Evolutionary conservation across 2,329 filamentous ascomycete genomes (phyloP).

Genomic region (Alternaria sp.): DNA sequence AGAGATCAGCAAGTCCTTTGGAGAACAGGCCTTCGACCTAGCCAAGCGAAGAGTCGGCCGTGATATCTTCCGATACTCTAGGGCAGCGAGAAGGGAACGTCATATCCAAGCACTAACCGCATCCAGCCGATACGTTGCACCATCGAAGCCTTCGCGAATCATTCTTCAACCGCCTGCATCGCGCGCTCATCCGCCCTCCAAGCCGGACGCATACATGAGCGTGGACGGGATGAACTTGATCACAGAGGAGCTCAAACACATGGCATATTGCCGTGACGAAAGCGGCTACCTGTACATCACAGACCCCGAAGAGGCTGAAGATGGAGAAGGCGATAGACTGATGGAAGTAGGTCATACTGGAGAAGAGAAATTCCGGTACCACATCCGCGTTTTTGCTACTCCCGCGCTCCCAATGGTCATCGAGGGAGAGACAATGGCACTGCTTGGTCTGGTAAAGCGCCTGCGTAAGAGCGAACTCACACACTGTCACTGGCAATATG

Average conservation of each 20-base stretch:
- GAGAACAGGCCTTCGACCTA: constrained; percentile 1
- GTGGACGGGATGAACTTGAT: not conserved
- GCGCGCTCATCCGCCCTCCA: not conserved
- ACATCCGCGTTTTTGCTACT: not conserved
- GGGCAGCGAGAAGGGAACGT: not conserved
- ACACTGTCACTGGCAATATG: not conserved
- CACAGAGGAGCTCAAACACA: constrained; percentile 1
- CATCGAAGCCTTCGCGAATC: not conserved
- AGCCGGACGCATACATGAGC: not conserved
- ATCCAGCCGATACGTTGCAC: not conserved
- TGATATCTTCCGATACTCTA: constrained; percentile 6
- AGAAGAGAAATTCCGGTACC: not conserved
- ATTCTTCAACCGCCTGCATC: not conserved
- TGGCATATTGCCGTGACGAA: not conserved
- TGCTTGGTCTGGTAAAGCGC: not conserved
- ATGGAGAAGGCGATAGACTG: not conserved
- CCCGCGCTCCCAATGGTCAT: not conserved
- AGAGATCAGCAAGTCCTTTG: not conserved
- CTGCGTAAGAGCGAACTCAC: not conserved
- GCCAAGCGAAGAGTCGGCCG: constrained; percentile 3
- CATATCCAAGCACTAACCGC: not conserved
- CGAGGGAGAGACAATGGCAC: not conserved
- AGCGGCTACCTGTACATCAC: not conserved
- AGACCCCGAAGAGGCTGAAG: constrained; percentile 5
- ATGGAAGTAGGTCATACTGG: not conserved